These are phyloP conservation scores for Verticillium nubilum DNA, from an alignment of 2,329 filamentous ascomycete species.

Conservation along the genomic window DNA sequence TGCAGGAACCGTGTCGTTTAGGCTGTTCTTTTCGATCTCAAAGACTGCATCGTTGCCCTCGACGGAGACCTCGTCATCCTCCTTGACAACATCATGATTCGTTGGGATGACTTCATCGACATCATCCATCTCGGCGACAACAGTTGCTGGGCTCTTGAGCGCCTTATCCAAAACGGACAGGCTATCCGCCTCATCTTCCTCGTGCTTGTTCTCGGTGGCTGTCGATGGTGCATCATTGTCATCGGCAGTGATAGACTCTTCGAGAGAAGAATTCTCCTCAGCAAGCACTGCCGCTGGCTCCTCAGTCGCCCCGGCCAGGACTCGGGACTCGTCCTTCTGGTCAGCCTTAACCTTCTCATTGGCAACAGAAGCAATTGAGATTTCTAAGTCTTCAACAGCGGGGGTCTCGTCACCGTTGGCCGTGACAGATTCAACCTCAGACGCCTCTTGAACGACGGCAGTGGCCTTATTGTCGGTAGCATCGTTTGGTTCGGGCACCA, in stretches of 20 bases:
- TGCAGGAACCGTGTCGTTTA: too few relatives aligned
- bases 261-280: not conserved
- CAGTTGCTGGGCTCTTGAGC: not conserved
- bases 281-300: not conserved
- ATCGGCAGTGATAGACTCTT: not conserved
- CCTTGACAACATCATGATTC: not conserved
- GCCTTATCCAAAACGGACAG: not conserved
- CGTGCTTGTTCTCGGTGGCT: not conserved
- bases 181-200: not conserved
- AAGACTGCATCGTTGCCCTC: too few relatives aligned
- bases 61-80: not conserved
- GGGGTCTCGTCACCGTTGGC: not conserved
- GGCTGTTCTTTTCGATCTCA: too few relatives aligned
- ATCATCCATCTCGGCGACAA: conserved; percentile 26
- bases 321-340: not conserved
- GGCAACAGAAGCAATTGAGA: not conserved
- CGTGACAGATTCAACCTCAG: not conserved
- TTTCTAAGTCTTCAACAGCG: not conserved
- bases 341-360: not conserved
- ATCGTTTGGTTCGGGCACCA: not conserved
- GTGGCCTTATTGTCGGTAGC: not conserved
- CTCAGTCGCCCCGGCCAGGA: not conserved
- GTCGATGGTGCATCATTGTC: not conserved
- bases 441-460: not conserved
- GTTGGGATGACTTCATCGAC: not conserved